Evolutionary conservation across 2,329 filamentous ascomycete genomes (phyloP).

Genomic region (Exophiala bonariae): DNA sequence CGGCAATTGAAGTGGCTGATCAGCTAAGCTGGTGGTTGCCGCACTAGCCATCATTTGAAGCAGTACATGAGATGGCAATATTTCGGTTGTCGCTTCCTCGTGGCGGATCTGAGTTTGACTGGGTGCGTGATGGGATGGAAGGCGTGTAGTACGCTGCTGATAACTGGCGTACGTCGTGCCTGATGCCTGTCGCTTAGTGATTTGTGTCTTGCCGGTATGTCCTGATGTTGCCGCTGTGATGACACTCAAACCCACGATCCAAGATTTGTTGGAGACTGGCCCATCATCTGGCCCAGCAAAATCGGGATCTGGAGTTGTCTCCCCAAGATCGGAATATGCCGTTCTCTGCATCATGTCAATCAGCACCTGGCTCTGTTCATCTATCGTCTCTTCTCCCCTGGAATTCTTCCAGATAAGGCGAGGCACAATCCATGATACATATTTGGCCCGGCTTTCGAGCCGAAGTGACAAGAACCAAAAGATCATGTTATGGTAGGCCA

Average conservation of each 20-base stretch:
- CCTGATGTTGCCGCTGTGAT: constrained; percentile 51
- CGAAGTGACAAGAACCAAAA: constrained; percentile 96
- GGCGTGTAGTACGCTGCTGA: constrained; percentile 46
- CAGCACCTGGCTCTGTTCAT: constrained; percentile 91
- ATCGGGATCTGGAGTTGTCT: constrained; percentile 46
- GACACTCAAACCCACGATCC: constrained; percentile 54
- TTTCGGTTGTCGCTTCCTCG: constrained; percentile 36
- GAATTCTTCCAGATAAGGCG: constrained; percentile 77
- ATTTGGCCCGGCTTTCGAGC: constrained; percentile 75
- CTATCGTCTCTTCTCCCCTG: constrained; percentile 71
- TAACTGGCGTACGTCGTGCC: constrained; percentile 51
- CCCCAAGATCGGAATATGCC: constrained; percentile 80
- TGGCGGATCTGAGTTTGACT: constrained; percentile 40
- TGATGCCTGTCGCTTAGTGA: constrained; percentile 53
- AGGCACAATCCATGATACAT: constrained; percentile 87
- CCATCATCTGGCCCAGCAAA: constrained; percentile 42
- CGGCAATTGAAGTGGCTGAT: constrained; percentile 75
- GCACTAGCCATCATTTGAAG: constrained; percentile 46
- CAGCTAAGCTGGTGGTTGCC: constrained; percentile 46
- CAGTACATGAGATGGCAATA: constrained; percentile 48
- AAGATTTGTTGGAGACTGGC: constrained; percentile 46
- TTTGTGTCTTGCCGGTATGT: constrained; percentile 47
- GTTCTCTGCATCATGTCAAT: constrained; percentile 93
- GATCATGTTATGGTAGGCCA: constrained; percentile 92
- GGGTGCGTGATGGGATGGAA: constrained; percentile 47